phyloP scores from a whole-genome alignment of 306 rosid species.

The Lathyrus aphaca region DNA sequence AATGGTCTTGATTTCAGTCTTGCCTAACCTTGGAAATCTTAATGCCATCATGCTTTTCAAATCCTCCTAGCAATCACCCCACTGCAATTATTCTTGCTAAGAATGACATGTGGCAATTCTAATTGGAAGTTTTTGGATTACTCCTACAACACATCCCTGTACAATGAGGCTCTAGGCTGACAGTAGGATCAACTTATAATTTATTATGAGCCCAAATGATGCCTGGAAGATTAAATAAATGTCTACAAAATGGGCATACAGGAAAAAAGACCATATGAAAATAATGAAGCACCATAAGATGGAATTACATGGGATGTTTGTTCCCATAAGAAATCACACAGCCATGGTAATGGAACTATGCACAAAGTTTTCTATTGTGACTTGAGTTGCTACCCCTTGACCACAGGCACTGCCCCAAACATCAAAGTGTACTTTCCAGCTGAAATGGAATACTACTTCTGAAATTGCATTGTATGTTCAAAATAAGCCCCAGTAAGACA shows the following conservation, averaged over 20 bases:
- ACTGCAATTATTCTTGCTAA: conserved; percentile 22
- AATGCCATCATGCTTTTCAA: conserved; percentile 4
- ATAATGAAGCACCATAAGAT: background rate
- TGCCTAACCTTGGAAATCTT: conserved; percentile 12
- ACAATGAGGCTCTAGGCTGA: conserved; percentile 6
- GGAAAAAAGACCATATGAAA: background rate
- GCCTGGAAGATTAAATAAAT: background rate
- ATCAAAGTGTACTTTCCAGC: conserved; percentile 5
- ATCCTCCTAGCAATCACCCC: background rate
- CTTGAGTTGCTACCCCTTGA: background rate
- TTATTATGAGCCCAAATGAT: conserved; percentile 10
- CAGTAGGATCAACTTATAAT: conserved; percentile 3
- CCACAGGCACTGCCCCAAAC: background rate
- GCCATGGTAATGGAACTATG: background rate
- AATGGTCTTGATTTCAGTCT: background rate
- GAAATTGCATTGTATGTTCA: background rate
- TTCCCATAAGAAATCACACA: background rate
- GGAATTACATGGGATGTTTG: background rate
- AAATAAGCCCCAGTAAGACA: background rate
- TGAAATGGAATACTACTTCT: background rate
- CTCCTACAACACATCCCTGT: background rate
- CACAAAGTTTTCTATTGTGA: background rate
- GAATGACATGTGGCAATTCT: conserved; percentile 28
- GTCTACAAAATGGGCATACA: background rate
- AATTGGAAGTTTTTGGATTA: conserved; percentile 21